Evolutionary conservation across 2,329 filamentous ascomycete genomes (phyloP).

Genomic region (Neocucurbitaria cava): DNA sequence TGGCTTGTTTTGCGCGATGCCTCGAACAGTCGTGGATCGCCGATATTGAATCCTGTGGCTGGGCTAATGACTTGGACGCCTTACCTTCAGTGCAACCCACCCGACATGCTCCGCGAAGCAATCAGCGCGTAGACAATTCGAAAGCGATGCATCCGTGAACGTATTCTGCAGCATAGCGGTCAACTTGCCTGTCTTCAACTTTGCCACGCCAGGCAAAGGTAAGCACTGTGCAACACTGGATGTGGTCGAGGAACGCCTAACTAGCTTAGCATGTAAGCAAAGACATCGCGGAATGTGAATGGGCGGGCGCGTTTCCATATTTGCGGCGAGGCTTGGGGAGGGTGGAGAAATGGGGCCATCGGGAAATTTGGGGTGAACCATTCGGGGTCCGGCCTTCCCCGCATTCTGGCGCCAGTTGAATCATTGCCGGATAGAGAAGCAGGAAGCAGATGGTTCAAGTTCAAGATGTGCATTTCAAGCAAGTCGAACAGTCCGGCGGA

Average conservation of each 20-base stretch:
- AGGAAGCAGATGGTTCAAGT: no score
- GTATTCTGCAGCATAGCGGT: not conserved
- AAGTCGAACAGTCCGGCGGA: not conserved
- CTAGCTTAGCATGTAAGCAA: not conserved
- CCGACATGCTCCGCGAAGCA: not conserved
- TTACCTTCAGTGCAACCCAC: slow-evolving; percentile 1
- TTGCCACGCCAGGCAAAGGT: not conserved
- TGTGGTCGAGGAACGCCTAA: not conserved
- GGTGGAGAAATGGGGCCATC: not conserved
- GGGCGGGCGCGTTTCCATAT: no score
- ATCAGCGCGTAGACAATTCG: not conserved
- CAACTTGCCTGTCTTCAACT: not conserved
- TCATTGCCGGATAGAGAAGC: not conserved
- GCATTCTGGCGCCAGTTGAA: not conserved
- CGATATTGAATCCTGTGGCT: slow-evolving; percentile 14
- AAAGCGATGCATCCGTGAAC: no score
- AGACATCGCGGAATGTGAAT: not conserved
- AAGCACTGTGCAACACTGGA: not conserved
- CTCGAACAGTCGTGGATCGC: slow-evolving; percentile 5
- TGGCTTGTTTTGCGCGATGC: slow-evolving; percentile 9
- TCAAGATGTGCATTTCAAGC: not conserved
- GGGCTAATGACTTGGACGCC: slow-evolving; percentile 8
- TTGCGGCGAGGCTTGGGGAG: not conserved
- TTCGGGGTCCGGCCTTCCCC: not conserved
- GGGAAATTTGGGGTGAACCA: not conserved